phyloP scores from a whole-genome alignment of 345 rosid species.

The Lepidium didymum region DNA sequence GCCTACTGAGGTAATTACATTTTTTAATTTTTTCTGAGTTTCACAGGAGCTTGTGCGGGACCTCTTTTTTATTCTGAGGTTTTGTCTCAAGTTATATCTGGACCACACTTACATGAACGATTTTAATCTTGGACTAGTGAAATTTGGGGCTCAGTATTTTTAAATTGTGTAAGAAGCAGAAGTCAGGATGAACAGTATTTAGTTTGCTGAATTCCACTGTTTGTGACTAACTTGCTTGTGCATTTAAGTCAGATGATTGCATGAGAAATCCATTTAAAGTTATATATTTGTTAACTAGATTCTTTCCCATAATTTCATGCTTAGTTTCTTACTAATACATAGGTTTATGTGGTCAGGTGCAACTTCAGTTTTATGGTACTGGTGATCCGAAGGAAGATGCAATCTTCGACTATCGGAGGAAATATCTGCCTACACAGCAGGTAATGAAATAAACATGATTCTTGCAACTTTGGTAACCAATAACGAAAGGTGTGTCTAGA shows the following conservation, averaged over 20 bases:
- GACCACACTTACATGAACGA: not conserved
- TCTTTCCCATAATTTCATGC: not conserved
- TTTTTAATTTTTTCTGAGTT: conserved; percentile 7
- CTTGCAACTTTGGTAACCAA: conserved; percentile 3
- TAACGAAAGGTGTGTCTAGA: not conserved
- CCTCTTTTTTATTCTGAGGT: not conserved
- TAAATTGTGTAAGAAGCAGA: not conserved
- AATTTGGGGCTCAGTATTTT: not conserved
- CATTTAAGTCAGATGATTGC: not conserved
- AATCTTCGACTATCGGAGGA: conserved; percentile 84
- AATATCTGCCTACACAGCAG: conserved; percentile 96
- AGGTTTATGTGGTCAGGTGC: conserved; percentile 53
- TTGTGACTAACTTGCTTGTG: not conserved
- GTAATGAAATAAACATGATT: conserved; percentile 30
- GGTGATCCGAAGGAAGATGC: conserved; percentile 60
- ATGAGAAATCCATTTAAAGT: not conserved
- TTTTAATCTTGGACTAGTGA: not conserved
- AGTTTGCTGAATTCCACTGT: not conserved
- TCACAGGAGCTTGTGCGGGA: not conserved
- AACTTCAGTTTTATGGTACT: conserved; percentile 66
- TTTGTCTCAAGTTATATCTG: not conserved
- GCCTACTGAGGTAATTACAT: conserved; percentile 73
- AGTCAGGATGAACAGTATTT: not conserved
- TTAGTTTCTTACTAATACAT: conserved; percentile 10
- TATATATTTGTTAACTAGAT: not conserved